phyloP scores from a whole-genome alignment of 169 alveolate genomes.

The Blepharisma undulans region DNA sequence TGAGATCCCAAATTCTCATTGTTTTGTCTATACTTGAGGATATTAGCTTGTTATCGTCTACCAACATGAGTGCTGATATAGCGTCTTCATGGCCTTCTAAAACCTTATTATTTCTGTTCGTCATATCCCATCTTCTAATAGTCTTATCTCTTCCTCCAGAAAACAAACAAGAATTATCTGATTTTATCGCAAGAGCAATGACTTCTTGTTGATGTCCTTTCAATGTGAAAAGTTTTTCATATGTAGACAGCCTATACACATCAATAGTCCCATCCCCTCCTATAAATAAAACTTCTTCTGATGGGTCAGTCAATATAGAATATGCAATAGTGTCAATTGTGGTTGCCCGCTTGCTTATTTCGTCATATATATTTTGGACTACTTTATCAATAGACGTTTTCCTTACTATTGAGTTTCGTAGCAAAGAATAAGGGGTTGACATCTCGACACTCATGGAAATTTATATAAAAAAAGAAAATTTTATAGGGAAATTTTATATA shows the following conservation, averaged over 20 bases:
- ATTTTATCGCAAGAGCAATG: neutral
- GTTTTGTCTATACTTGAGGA: neutral
- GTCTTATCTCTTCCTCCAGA: slow-evolving; percentile 54
- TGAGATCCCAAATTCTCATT: neutral
- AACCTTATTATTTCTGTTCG: slow-evolving; percentile 20
- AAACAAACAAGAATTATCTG: slow-evolving; percentile 32
- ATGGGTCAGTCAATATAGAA: neutral
- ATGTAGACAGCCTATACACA: neutral
- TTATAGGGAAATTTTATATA: too few species aligned
- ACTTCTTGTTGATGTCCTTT: neutral
- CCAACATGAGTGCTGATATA: neutral
- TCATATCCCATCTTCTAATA: slow-evolving; percentile 53
- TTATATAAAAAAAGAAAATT: neutral
- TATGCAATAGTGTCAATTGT: neutral
- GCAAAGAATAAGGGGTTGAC: neutral
- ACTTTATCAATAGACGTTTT: neutral
- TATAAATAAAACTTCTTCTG: neutral
- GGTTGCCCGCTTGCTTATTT: neutral
- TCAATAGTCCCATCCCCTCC: neutral
- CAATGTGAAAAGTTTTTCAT: neutral
- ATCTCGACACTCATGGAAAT: neutral
- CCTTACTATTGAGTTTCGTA: neutral
- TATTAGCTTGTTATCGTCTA: neutral
- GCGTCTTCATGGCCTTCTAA: neutral
- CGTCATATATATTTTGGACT: neutral